phyloP scores from a whole-genome alignment of 1,139 yeast genomes.

The Candida dubliniensis region DNA sequence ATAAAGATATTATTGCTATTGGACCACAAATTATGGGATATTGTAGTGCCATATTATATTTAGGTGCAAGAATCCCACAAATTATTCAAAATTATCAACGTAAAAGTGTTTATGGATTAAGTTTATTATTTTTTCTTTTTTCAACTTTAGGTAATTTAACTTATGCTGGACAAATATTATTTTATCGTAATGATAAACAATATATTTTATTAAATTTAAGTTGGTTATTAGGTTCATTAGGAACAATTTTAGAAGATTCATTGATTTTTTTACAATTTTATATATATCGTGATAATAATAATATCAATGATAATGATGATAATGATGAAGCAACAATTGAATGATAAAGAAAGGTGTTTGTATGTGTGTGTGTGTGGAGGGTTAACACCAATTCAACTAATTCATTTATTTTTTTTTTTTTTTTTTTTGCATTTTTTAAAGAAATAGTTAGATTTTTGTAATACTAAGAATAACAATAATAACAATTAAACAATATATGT shows the following conservation, averaged over 20 bases:
- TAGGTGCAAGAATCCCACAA: constrained; percentile 81
- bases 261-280: constrained; percentile 66
- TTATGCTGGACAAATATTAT: constrained; percentile 72
- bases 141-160: constrained; percentile 76
- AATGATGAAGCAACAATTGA: constrained; percentile 1
- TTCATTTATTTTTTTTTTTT: no score
- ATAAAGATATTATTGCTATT: constrained; percentile 31
- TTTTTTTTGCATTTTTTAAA: background rate
- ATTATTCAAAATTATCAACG: constrained; percentile 68
- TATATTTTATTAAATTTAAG: constrained; percentile 65
- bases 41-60: constrained; percentile 64
- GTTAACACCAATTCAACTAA: no score
- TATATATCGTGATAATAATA: constrained; percentile 43
- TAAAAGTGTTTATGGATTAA: constrained; percentile 72
- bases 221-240: constrained; percentile 75
- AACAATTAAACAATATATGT: background rate
- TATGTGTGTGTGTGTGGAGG: no score
- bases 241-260: constrained; percentile 69
- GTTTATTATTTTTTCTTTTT: constrained; percentile 70
- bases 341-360: no score
- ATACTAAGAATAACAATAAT: background rate
- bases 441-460: background rate
- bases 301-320: no score
- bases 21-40: constrained; percentile 77
- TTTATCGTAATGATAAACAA: constrained; percentile 59